phyloP scores from a whole-genome alignment of 441 rosid genomes.

The Flueggea neowawraea region DNA sequence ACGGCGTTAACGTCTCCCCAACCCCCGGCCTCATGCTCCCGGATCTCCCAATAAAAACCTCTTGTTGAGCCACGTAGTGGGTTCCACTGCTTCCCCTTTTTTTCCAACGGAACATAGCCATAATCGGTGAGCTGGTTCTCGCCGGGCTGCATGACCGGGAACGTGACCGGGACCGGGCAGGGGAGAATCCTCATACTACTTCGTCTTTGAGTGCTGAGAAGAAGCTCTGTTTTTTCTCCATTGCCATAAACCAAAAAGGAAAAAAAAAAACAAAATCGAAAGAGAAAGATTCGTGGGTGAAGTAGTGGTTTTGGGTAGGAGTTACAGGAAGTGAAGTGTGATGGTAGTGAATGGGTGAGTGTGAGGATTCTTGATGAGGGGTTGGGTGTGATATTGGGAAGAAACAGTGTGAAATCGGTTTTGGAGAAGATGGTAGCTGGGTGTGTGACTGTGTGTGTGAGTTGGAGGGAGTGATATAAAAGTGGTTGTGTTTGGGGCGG shows the following conservation, averaged over 20 bases:
- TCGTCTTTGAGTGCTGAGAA: slow-evolving; percentile 76
- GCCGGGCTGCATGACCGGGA: slow-evolving; percentile 62
- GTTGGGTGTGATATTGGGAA: too few relatives aligned
- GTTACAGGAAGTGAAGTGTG: too few relatives aligned
- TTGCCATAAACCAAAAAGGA: slow-evolving; percentile 1
- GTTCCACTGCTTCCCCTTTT: slow-evolving; percentile 20
- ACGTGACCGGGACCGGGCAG: slow-evolving; percentile 65
- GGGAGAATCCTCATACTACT: slow-evolving; percentile 63
- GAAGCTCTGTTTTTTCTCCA: slow-evolving; percentile 84
- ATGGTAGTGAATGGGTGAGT: too few relatives aligned
- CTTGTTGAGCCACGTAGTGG: slow-evolving; percentile 33
- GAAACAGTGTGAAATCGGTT: too few relatives aligned
- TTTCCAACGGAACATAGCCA: slow-evolving; percentile 45
- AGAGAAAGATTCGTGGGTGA: too few relatives aligned
- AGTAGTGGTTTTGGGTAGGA: too few relatives aligned
- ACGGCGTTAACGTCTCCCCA: slow-evolving; percentile 47
- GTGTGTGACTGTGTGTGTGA: too few relatives aligned
- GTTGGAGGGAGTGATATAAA: too few relatives aligned
- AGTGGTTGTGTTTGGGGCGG: too few relatives aligned
- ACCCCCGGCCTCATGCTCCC: slow-evolving; percentile 55
- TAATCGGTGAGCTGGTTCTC: slow-evolving; percentile 43
- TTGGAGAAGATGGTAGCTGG: too few relatives aligned
- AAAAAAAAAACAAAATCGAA: too few relatives aligned
- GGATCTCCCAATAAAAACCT: slow-evolving; percentile 50
- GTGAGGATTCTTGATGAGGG: too few relatives aligned